Conservation (phyloP, 768 basidiomycete genomes). For the Pleurotus platypus region DNA sequence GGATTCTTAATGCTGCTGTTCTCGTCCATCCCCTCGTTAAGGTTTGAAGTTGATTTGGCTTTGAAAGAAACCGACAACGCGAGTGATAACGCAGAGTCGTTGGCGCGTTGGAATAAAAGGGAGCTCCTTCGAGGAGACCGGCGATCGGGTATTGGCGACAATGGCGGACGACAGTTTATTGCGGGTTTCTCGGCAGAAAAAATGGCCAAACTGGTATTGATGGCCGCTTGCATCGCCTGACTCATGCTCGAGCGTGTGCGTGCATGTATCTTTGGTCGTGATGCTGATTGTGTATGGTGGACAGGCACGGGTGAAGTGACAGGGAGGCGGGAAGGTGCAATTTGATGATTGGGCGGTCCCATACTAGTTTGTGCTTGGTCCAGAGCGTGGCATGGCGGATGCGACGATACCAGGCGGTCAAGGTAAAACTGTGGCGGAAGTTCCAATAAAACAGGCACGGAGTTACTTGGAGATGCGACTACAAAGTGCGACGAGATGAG, state of each 20-base stretch:
- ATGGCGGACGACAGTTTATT: background rate
- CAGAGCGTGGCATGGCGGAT: constrained; percentile 15
- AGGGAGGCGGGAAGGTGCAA: background rate
- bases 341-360: background rate
- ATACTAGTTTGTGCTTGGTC: constrained; percentile 1
- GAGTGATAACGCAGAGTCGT: constrained; percentile 2
- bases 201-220: constrained; percentile 8
- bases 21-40: background rate
- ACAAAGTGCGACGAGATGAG: constrained; percentile 46
- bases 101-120: background rate
- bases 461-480: constrained; percentile 18
- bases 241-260: constrained; percentile 7
- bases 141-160: no score
- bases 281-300: background rate
- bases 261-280: background rate
- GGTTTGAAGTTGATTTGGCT: background rate
- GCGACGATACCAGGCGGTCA: constrained; percentile 31
- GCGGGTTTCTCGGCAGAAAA: background rate
- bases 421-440: constrained; percentile 41
- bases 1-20: background rate
- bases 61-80: constrained; percentile 3
- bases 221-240: constrained; percentile 12
- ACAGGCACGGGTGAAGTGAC: background rate
- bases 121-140: background rate
- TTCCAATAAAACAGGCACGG: constrained; percentile 40